A percentile compares a stretch with the other conserved stretches of the same genome.
These are phyloP conservation scores for Dactylellina parvicollis DNA, from an alignment of 2,329 filamentous ascomycete species.

Conservation along the genomic window DNA sequence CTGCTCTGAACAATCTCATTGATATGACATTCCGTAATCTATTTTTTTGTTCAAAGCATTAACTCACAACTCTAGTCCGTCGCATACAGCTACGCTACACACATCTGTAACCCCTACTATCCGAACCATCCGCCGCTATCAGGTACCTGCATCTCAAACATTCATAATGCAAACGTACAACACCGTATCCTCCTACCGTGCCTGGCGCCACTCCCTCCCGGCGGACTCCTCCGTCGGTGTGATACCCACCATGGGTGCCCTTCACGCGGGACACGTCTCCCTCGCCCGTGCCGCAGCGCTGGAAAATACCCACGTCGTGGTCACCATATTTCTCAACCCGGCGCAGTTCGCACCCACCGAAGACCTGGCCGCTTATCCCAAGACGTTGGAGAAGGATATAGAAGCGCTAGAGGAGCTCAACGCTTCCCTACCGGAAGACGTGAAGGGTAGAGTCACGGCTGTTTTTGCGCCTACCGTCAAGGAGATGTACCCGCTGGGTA, in stretches of 20 bases:
- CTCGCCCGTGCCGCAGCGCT: constrained; percentile 83
- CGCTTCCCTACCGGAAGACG: constrained; percentile 69
- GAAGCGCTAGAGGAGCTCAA: constrained; percentile 74
- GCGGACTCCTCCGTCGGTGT: constrained; percentile 79
- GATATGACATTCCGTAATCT: too few species aligned
- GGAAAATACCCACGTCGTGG: constrained; percentile 86
- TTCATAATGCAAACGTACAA: constrained; percentile 75
- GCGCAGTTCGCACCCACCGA: constrained; percentile 92
- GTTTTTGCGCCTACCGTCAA: constrained; percentile 85
- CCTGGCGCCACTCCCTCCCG: constrained; percentile 74
- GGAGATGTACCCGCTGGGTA: constrained; percentile 88
- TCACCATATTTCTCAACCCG: constrained; percentile 95
- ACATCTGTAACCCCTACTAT: neutral
- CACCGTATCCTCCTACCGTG: constrained; percentile 75
- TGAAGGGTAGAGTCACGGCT: constrained; percentile 76
- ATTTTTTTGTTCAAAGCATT: constrained; percentile 22
- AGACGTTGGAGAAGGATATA: constrained; percentile 84
- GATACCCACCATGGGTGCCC: constrained; percentile 95
- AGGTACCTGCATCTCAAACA: constrained; percentile 59
- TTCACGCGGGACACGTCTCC: constrained; percentile 90
- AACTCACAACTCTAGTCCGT: constrained; percentile 47
- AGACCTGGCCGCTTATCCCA: constrained; percentile 87
- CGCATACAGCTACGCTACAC: constrained; percentile 18
- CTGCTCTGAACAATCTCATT: too few species aligned
- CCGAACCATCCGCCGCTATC: neutral